Evolutionary conservation across 2,329 filamentous ascomycete species (phyloP), one percentile per base, ranked within the genome.

Genomic region (Xylaria sp.): DNA sequence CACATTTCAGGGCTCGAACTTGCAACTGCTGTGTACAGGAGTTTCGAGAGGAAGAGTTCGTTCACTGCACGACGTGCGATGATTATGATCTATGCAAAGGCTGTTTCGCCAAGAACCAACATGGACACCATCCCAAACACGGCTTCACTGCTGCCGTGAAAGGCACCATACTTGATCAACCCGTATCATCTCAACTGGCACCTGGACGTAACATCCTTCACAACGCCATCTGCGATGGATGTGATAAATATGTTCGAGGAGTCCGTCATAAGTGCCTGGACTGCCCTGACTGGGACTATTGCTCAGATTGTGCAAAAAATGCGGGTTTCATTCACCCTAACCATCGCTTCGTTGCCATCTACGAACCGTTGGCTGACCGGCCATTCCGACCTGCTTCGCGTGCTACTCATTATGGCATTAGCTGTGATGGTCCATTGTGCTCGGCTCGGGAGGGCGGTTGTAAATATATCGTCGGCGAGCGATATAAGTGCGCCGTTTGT

Each of bases 251-350:
- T 78, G 96, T 99, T 75, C 85, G 86, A 73, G 96, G 96, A 73
- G 86, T 97, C 64, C 95, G 96, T 73, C 91, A 98, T 87, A 99
- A 99, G 86, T 99, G 96, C 79, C 85, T 98, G 71, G 90, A 93
- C 78, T 99, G 96, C 83, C 96, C 96, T 49, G 96, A 99, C 79
- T 99, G 93, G 92, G 96, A 99, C 76, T 98, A 92, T 82, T 99
- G 96, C 84, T 85, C 86, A 27, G 83, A 87, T 9, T 99, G 96
- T 80, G 80, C 93, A 65, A 81, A 85, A 73, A 87, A 85, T 71
- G 90, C 92, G 50, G 79, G 81, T 67, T 85, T 88, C 73, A 88
- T 86, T 56, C 96, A 99, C 78, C 89, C 92, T 20, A 85, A 87
- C 63, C 96, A 99, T 79, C 92, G 94, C 72, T 98, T 99, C 77